A percentile compares a stretch with the other conserved stretches of the same genome.
Evolutionary conservation across 148 eudicot genomes (phyloP).

Genomic region (Dysphania ambrosioides): DNA sequence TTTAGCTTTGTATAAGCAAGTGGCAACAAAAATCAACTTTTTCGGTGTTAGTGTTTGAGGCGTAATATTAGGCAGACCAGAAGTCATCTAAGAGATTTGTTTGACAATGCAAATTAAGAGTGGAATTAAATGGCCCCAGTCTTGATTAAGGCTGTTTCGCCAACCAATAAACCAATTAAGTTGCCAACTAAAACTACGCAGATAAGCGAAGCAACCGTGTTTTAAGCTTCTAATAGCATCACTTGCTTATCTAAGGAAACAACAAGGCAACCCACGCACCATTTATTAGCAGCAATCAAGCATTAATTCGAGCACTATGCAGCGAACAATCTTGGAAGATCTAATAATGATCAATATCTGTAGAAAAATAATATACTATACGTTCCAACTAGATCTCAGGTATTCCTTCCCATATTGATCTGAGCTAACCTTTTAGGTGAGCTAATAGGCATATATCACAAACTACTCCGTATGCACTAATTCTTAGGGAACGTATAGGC

Average conservation of each 20-base stretch:
- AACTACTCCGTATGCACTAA: too few species aligned
- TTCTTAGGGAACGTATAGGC: too few species aligned
- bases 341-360: not conserved
- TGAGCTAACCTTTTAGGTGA: too few species aligned
- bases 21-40: too few species aligned
- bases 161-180: not conserved
- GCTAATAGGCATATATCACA: too few species aligned
- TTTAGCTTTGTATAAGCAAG: too few species aligned
- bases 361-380: not conserved
- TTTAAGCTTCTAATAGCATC: constrained; percentile 1
- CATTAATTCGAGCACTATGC: constrained; percentile 1
- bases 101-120: not conserved
- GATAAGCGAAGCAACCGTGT: constrained; percentile 3
- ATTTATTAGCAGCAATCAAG: constrained; percentile 10
- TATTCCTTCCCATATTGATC: not conserved
- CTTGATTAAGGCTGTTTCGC: not conserved
- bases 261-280: too few species aligned
- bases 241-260: constrained; percentile 20
- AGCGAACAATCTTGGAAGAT: not conserved
- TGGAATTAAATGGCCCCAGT: not conserved
- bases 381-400: not conserved
- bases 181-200: constrained; percentile 19
- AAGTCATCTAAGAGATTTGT: not conserved
- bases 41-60: too few species aligned
- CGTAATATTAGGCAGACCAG: too few species aligned